Percentiles rank a stretch among this genome's conserved stretches.
Evolutionary conservation across 2,329 filamentous ascomycete species (phyloP).

Genomic region (Macrophomina phaseolina): DNA sequence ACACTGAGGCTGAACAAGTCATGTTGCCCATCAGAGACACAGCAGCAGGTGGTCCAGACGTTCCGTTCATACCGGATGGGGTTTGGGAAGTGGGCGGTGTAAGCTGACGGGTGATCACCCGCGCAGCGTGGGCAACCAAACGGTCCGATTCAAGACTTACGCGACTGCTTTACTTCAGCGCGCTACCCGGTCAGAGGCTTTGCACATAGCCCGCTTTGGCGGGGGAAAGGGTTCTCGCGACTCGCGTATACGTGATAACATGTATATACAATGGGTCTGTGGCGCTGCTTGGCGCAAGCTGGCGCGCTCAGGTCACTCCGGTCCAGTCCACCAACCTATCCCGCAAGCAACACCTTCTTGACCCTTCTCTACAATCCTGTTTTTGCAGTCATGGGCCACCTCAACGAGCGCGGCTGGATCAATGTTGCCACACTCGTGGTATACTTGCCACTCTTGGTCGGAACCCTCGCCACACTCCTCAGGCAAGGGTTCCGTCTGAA

Average conservation of each 20-base stretch:
- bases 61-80: neutral
- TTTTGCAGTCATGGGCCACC: neutral
- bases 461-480: neutral
- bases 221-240: too few species aligned
- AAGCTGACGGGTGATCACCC: slow-evolving; percentile 14
- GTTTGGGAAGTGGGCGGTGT: neutral
- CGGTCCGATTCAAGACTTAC: neutral
- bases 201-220: neutral
- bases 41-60: neutral
- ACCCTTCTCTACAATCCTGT: neutral
- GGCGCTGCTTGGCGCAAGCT: neutral
- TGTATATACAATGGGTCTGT: neutral
- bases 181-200: neutral
- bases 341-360: neutral
- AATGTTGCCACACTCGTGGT: slow-evolving; percentile 2
- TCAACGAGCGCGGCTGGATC: slow-evolving; percentile 14
- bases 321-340: neutral
- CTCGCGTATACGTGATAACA: neutral
- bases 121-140: neutral
- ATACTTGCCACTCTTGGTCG: neutral
- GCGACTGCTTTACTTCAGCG: neutral
- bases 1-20: too few species aligned
- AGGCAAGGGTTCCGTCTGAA: neutral
- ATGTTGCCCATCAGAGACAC: neutral
- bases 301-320: neutral